Percentiles rank a stretch among this genome's conserved stretches.
Conservation (phyloP, 2,329 filamentous ascomycete species). For the Hymenoscyphus repandus region DNA sequence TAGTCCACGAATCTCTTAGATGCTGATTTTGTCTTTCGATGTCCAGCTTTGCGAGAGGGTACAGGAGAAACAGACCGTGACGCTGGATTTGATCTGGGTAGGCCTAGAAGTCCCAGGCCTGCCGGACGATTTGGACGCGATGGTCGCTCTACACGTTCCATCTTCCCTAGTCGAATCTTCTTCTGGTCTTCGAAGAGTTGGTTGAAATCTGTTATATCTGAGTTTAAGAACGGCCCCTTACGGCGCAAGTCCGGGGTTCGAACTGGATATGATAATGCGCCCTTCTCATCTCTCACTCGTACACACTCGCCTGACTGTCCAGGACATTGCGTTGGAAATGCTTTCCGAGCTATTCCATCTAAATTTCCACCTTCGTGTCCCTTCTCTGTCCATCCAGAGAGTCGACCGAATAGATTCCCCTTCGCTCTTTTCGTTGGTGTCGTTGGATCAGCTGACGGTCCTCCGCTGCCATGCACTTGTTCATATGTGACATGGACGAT, state of each 20-base stretch:
- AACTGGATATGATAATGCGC: neutral
- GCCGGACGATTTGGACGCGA: neutral
- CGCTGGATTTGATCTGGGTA: neutral
- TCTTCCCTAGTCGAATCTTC: neutral
- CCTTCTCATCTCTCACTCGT: neutral
- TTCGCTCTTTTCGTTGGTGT: neutral
- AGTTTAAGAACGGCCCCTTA: neutral
- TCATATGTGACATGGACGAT: neutral
- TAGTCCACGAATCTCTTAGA: slow-evolving; percentile 10
- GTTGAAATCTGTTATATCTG: neutral
- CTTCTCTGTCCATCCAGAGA: neutral
- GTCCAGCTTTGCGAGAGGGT: neutral
- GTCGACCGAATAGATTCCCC: too few species aligned
- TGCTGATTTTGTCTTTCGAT: slow-evolving; percentile 3
- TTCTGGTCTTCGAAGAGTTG: neutral
- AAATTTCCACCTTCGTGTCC: neutral
- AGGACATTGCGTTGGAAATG: neutral
- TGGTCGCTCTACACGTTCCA: neutral
- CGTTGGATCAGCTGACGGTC: neutral
- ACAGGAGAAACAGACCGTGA: neutral
- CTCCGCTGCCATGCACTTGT: neutral
- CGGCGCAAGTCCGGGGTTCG: neutral
- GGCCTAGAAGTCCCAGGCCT: neutral
- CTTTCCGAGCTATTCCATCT: neutral
- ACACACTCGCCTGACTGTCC: neutral